Evolutionary conservation across 2,329 filamentous ascomycete genomes (phyloP), one percentile per base, ranked within the genome.

Genomic region (Diaporthe ilicicola): DNA sequence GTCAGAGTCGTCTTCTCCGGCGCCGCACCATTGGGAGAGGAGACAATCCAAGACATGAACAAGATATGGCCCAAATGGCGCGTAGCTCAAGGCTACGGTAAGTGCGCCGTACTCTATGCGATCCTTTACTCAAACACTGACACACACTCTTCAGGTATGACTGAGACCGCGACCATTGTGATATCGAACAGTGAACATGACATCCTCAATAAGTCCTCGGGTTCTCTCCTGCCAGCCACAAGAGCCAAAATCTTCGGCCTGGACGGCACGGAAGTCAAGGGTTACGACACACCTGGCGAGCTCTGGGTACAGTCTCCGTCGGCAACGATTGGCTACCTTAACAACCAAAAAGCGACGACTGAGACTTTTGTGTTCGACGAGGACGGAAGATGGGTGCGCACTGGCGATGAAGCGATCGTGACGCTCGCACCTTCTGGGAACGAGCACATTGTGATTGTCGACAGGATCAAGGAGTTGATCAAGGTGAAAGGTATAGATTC

Each of bases 361-460:
- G 94, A 97, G 78, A 96, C 94, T 0, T 98, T 94, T 76, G 77
- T 91, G 0, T 83, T 82, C 73, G 86, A 91, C 65, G 85, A 90
- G 1, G 91, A 94, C 74, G 90, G 90, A 12, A 82, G 90, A 73
- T 96, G 94, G 89, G 90, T 97, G 86, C 89, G 88, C 50, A 97
- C 95, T 0, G 95, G 95, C 7, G 95, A 98, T 76, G 93, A 97
- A 79, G 94, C 92, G 0, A 84, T 95, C 3, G 83, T 97, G 13
- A 86, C 87, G 2, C 87, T 88, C 76, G 84, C 89, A 9, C 86
- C 89, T 0, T 83, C 85, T 2, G 94, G 93, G 3, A 84, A 91
- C 74, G 94, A 97, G 80, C 95, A 98, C 77, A 79, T 97, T 61
- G 92, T 94, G 78, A 92, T 98, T 71, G 92, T 94, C 1, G 95